Percentiles rank a stretch among this genome's conserved stretches.
Evolutionary conservation across 148 eudicot genomes (phyloP).

Genomic region (Talinum fruticosum): DNA sequence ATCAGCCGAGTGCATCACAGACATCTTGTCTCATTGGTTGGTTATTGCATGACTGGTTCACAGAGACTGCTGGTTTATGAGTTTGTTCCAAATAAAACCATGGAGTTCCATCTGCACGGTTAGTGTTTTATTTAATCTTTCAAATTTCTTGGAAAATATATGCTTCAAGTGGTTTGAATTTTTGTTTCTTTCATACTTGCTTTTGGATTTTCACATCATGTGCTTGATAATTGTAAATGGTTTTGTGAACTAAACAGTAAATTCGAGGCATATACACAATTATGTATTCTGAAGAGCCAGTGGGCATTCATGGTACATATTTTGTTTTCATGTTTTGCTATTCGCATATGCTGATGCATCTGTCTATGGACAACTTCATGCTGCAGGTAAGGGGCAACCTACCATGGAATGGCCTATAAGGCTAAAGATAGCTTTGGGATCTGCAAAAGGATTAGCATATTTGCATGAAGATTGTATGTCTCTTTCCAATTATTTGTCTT

Average conservation of each 20-base stretch:
- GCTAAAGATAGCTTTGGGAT: conserved; percentile 64
- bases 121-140: conserved; percentile 15
- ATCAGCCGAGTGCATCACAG: conserved; percentile 97
- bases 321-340: not conserved
- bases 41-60: conserved; percentile 83
- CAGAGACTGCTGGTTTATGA: conserved; percentile 89
- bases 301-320: too few relatives aligned
- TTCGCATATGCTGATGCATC: not conserved
- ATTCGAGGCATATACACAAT: not conserved
- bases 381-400: conserved; percentile 60
- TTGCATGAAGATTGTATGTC: conserved; percentile 76
- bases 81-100: conserved; percentile 79
- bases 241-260: not conserved
- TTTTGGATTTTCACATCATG: not conserved
- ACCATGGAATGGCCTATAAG: conserved; percentile 62
- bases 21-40: conserved; percentile 96
- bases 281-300: not conserved
- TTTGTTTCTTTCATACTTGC: not conserved
- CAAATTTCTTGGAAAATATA: not conserved
- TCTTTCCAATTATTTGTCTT: not conserved
- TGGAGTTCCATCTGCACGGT: conserved; percentile 69
- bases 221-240: not conserved
- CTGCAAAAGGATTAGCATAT: conserved; percentile 84
- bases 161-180: not conserved
- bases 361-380: conserved; percentile 13